Evolutionary conservation across 257 asterid genomes (phyloP), one percentile per base, ranked within the genome.

Genomic region (Schizonepeta tenuifolia): DNA sequence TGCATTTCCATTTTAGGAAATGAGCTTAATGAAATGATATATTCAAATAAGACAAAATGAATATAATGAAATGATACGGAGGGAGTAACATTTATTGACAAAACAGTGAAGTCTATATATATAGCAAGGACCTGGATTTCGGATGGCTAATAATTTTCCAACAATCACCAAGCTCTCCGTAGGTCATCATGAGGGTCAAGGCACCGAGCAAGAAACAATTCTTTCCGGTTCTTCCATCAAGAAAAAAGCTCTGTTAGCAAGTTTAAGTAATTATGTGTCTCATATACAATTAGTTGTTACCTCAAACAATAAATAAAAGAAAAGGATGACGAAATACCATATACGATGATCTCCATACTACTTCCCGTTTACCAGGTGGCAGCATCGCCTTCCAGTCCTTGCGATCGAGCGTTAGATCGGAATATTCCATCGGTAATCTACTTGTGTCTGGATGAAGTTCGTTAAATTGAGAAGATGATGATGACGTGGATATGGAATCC

Each of bases 141-240:
- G 58, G 47, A 36, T 70, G 58, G 15, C 3, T 10, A 2, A 41
- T n/a, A 9, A 7, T 7, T 15, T 43, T 22, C 59, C 75, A 57
- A n/a, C 4, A 1, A 24, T 2, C 26, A 10, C 9, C 13, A 14
- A 20, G 7, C 54, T n/a, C 31, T 8, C 28, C 12, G 1, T 17
- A n/a, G 9, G 9, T 7, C 9, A 17, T 17, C 20, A 21, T 6
- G 26, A 71, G 67, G 7, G 20, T 57, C 14, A 2, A 0, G 10
- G 64, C 59, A 57, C 58, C 67, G 4, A 70, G 12, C 67, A 70
- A 9, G 57, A 22, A 71, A 61, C 76, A 60, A 2, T 55, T 71
- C 69, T 59, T 59, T 28, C 69, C 49, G n/a, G 49, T 71, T 6
- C 59, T 9, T 59, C 3, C 2, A 14, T 60, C 62, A 2, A 9